Evolutionary conservation across 768 basidiomycete genomes (phyloP), one percentile per base, ranked within the genome.

Genomic region (Tubosaeta sp.): DNA sequence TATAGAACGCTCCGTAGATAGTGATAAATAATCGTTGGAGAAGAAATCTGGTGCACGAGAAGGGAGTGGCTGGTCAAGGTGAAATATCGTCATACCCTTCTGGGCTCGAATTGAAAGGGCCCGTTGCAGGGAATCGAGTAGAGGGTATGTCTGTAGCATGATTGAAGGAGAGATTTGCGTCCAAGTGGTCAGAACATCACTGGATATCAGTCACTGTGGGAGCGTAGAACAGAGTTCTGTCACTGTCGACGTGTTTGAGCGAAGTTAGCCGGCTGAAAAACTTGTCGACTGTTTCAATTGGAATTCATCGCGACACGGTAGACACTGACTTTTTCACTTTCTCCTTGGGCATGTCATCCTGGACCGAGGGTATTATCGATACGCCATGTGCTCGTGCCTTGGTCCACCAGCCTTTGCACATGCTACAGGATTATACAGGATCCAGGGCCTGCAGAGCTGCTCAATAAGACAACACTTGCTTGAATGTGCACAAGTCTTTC

Each of bases 1-100:
- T 1, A 78, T 65, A 2, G 52, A 45, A 0, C 53, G 38, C 39
- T 72, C 71, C 2, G 62, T 59, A 6, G 75, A 67, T 3, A 81
- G 58, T 1, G 78, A 77, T 11, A 81, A 69, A 54, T 79, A 81
- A 56, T 81, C 77, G 46, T 77, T 80, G 7, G 78, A 76, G 35
- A 72, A 73, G 48, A 76, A 64, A 48, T 76, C 74, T 1, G 61
- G 59, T 30, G 58, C 56, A 36, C 47, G 36, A 12, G 61, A 52
- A 10, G 62, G 59, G 30, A 56, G 61, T 7, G 59, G 59, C 1
- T 45, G 10, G n/a, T 61, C 50, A 32, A 61, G 56, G 22, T 11
- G 7, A 34, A 61, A 52, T 40, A 46, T 7, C 6, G 53, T 51
- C 44, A 55, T 49, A 4, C 58, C 58, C 11, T 32, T 21, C 41